phyloP scores from a whole-genome alignment of 441 rosid species.

The Gossypium schwendimanii region DNA sequence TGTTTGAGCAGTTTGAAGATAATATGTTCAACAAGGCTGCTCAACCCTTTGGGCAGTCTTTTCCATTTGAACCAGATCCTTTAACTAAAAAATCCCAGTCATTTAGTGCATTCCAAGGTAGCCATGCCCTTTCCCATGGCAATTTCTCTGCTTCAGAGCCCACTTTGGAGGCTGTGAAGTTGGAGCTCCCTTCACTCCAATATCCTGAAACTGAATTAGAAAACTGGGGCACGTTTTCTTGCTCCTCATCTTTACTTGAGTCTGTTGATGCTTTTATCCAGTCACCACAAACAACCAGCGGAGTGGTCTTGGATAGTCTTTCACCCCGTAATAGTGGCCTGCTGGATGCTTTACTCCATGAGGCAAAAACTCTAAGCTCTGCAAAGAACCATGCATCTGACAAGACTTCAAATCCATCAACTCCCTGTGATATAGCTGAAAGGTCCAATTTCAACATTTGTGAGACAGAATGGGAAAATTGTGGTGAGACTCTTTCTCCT shows the following conservation, averaged over 20 bases:
- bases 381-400: slow-evolving; percentile 62
- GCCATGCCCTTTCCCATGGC: slow-evolving; percentile 85
- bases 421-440: slow-evolving; percentile 51
- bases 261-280: slow-evolving; percentile 70
- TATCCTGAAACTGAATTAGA: slow-evolving; percentile 63
- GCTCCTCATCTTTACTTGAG: slow-evolving; percentile 60
- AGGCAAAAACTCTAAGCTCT: slow-evolving; percentile 59
- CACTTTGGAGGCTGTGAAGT: slow-evolving; percentile 71
- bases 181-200: slow-evolving; percentile 99
- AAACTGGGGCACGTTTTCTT: slow-evolving; percentile 61
- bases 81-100: slow-evolving; percentile 32
- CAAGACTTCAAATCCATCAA: slow-evolving; percentile 64
- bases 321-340: slow-evolving; percentile 83
- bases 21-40: slow-evolving; percentile 36
- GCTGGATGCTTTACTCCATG: slow-evolving; percentile 81
- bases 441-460: slow-evolving; percentile 41
- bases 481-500: slow-evolving; percentile 51
- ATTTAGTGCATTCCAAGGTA: slow-evolving; percentile 52
- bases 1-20: slow-evolving; percentile 45
- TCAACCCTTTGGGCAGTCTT: slow-evolving; percentile 41
- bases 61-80: slow-evolving; percentile 50
- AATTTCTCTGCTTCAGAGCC: slow-evolving; percentile 82
- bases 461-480: slow-evolving; percentile 57
- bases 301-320: slow-evolving; percentile 41
- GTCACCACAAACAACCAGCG: slow-evolving; percentile 62